Evolutionary conservation across 352 stramenopile genomes (phyloP), one percentile per base, ranked within the genome.

Genomic region (Phytophthora syringae): DNA sequence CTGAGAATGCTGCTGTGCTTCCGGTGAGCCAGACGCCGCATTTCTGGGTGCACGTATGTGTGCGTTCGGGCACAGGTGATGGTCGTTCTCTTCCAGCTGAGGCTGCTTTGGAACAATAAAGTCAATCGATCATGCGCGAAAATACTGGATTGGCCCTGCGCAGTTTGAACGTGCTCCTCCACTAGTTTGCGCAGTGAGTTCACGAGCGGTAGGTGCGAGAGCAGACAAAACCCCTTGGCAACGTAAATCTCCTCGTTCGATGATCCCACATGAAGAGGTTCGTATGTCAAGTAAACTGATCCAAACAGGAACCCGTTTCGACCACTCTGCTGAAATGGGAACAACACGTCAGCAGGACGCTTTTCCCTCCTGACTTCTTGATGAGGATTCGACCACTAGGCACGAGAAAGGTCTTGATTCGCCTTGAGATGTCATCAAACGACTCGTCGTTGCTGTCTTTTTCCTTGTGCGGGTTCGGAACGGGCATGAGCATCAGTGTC

Each of bases 271-370:
- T 55, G 65, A 40, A 90, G 70, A 5, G 52, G 36, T 54, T 90
- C 79, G 65, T 94, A 94, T 10, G 82, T 94, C 36, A 94, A 70
- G 50, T 86, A 94, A 12, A 94, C 83, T 0, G 77, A 92, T 0
- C 83, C 85, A 57, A 91, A 92, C 28, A 94, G 48, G 40, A 92
- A 92, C 1, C 82, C 85, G 49, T 89, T 76, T 16, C 77, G 79
- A 7, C 83, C 83, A 49, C 81, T 92, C 49, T 94, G 85, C 72
- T 94, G 85, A 49, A 92, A 94, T 24, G 79, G 76, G 50, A 94
- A 92, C 39, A 94, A 60, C 36, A 67, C 73, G 47, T 90, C 80
- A n/a, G 63, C 49, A 1, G 85, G 85, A n/a, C 72, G 73, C 10
- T 66, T 60, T 36, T 75, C 69, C 63, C 63, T 20, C 52, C 52